These are phyloP conservation scores for Pyrenochaeta sp. DNA, from an alignment of 2,329 filamentous ascomycete species.

Conservation along the genomic window DNA sequence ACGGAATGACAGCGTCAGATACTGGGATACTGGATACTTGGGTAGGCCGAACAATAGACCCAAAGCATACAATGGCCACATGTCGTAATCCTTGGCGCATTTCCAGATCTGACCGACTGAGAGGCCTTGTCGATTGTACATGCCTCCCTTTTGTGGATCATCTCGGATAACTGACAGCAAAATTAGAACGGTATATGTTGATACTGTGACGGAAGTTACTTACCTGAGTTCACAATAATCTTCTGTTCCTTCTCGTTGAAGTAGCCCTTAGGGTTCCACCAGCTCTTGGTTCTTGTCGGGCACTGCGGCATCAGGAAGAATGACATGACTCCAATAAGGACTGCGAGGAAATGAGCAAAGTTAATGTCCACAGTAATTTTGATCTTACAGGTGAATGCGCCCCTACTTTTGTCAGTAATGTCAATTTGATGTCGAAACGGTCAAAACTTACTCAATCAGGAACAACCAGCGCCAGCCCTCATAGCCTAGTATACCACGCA, in stretches of 20 bases:
- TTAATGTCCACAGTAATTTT: too few relatives aligned
- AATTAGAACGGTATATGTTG: too few relatives aligned
- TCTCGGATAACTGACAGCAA: too few relatives aligned
- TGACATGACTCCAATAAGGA: slow-evolving; percentile 23
- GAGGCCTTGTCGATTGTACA: slow-evolving; percentile 66
- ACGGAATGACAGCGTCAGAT: slow-evolving; percentile 57
- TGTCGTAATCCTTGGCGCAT: slow-evolving; percentile 29
- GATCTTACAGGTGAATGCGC: too few relatives aligned
- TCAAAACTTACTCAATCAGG: slow-evolving; percentile 55
- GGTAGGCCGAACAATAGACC: slow-evolving; percentile 20
- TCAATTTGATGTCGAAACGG: background rate
- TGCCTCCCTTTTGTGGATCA: slow-evolving; percentile 39
- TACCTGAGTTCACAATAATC: slow-evolving; percentile 66
- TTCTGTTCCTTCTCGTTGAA: slow-evolving; percentile 70
- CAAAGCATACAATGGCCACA: slow-evolving; percentile 33
- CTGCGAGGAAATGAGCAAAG: slow-evolving; percentile 7
- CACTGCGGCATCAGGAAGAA: slow-evolving; percentile 50
- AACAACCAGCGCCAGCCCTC: slow-evolving; percentile 53
- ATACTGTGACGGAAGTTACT: too few relatives aligned
- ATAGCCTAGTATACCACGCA: slow-evolving; percentile 50
- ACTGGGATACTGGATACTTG: too few relatives aligned
- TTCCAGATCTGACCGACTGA: slow-evolving; percentile 20
- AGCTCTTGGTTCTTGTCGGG: slow-evolving; percentile 65
- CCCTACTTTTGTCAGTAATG: too few relatives aligned
- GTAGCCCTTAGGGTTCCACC: slow-evolving; percentile 58